Percentiles rank a stretch among this genome's conserved stretches.
Evolutionary conservation across 768 basidiomycete species (phyloP).

Genomic region (Trametes elegans): DNA sequence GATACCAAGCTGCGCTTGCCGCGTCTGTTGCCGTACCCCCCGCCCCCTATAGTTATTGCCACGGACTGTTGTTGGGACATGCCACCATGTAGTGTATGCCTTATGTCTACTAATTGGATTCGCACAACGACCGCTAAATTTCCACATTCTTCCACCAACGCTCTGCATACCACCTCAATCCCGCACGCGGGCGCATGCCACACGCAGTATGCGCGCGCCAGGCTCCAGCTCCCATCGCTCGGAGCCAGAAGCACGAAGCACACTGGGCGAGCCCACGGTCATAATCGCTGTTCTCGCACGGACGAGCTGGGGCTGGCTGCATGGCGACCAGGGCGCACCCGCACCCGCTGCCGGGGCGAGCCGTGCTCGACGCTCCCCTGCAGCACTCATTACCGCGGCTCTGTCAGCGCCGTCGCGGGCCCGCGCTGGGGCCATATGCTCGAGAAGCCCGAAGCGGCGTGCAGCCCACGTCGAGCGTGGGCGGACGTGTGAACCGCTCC

Average conservation of each 20-base stretch:
- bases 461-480: slow-evolving; percentile 12
- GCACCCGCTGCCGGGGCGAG: too few species aligned
- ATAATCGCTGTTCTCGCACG: not conserved
- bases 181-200: too few species aligned
- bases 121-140: not conserved
- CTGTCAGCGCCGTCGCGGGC: not conserved
- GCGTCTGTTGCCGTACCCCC: not conserved
- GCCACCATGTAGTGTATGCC: slow-evolving; percentile 15
- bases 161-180: too few species aligned
- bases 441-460: slow-evolving; percentile 3
- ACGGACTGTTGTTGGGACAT: slow-evolving; percentile 16
- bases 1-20: not conserved
- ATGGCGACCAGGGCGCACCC: not conserved
- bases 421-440: slow-evolving; percentile 9
- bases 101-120: slow-evolving; percentile 7
- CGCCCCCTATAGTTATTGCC: slow-evolving; percentile 14
- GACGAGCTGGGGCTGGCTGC: not conserved
- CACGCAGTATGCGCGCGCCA: not conserved
- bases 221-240: too few species aligned
- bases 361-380: not conserved
- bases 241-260: too few species aligned
- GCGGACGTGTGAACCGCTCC: slow-evolving; percentile 1
- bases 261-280: slow-evolving; percentile 2
- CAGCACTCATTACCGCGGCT: slow-evolving; percentile 10
- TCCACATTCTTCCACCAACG: not conserved